Conservation (phyloP, 371 early-diverging fungal genomes). For the Syncephalastrum monosporum region DNA sequence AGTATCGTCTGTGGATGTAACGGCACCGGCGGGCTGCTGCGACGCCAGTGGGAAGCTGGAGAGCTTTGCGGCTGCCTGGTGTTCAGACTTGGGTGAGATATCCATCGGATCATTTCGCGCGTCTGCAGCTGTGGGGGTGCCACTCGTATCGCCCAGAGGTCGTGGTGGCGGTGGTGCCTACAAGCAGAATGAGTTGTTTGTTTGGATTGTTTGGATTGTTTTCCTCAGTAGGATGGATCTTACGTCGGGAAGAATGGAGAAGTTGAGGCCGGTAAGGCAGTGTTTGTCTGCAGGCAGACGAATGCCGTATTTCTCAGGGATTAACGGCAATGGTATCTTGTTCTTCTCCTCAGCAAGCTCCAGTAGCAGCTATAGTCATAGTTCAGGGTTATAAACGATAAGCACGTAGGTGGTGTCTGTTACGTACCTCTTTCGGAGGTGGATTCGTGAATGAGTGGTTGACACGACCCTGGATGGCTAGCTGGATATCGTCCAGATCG, state of each 20-base stretch:
- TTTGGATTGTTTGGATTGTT: background rate
- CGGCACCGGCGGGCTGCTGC: background rate
- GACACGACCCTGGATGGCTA: conserved; percentile 91
- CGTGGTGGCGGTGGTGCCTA: conserved; percentile 43
- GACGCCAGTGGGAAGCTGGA: conserved; percentile 3
- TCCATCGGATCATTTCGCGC: conserved; percentile 11
- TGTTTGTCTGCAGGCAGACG: conserved; percentile 92
- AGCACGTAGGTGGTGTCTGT: background rate
- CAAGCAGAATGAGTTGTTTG: background rate
- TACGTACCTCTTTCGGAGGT: conserved; percentile 82
- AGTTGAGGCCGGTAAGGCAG: conserved; percentile 86
- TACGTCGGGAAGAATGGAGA: conserved; percentile 87
- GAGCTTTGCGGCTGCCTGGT: conserved; percentile 9
- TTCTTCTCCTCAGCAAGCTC: conserved; percentile 90
- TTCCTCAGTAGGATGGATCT: conserved; percentile 1
- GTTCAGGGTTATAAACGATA: background rate
- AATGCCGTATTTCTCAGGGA: conserved; percentile 88
- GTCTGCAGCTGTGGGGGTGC: background rate
- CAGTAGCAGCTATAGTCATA: conserved; percentile 61
- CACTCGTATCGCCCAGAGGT: conserved; percentile 19
- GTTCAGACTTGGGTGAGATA: conserved; percentile 10
- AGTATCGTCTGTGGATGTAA: conserved; percentile 1
- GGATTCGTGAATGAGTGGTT: conserved; percentile 89
- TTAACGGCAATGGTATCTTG: conserved; percentile 81
- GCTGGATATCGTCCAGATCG: conserved; percentile 88